phyloP scores from a whole-genome alignment of 2,329 filamentous ascomycete genomes.

The Colletotrichum tropicale region DNA sequence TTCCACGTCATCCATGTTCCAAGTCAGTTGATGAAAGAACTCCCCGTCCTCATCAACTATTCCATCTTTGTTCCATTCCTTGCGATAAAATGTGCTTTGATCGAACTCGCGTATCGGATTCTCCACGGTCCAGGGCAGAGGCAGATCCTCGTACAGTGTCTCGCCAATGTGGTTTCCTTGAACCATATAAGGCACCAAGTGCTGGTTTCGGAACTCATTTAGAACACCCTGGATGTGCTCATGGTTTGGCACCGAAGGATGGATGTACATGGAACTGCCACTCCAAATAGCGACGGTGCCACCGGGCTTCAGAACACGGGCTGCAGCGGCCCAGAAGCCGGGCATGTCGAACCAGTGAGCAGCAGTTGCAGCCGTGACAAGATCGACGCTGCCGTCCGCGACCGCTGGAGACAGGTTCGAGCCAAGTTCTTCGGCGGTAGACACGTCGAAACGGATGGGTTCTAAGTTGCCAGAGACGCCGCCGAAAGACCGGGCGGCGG shows the following conservation, averaged over 20 bases:
- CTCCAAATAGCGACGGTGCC: constrained; percentile 60
- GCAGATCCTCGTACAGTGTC: constrained; percentile 44
- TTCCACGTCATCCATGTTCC: constrained; percentile 39
- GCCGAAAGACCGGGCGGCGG: constrained; percentile 41
- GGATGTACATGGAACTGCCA: constrained; percentile 30
- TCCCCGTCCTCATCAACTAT: constrained; percentile 22
- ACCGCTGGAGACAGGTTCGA: constrained; percentile 29
- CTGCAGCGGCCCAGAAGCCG: constrained; percentile 52
- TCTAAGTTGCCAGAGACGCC: constrained; percentile 30
- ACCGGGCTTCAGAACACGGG: constrained; percentile 51
- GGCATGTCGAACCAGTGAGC: constrained; percentile 65
- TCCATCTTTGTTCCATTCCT: constrained; percentile 44
- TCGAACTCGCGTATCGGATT: constrained; percentile 40
- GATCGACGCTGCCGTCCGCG: constrained; percentile 43
- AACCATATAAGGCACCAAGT: constrained; percentile 41
- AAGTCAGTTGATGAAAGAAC: constrained; percentile 27
- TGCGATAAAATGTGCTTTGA: constrained; percentile 38
- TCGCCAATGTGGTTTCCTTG: constrained; percentile 46
- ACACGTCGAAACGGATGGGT: constrained; percentile 44
- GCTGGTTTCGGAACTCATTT: constrained; percentile 36
- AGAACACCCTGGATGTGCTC: constrained; percentile 45
- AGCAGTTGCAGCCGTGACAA: constrained; percentile 54
- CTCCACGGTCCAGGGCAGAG: constrained; percentile 53
- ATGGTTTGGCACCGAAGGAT: constrained; percentile 40
- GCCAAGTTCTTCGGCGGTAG: constrained; percentile 48